These are phyloP conservation scores for Fusarium floridanum DNA, from an alignment of 2,329 filamentous ascomycete genomes.

Conservation along the genomic window DNA sequence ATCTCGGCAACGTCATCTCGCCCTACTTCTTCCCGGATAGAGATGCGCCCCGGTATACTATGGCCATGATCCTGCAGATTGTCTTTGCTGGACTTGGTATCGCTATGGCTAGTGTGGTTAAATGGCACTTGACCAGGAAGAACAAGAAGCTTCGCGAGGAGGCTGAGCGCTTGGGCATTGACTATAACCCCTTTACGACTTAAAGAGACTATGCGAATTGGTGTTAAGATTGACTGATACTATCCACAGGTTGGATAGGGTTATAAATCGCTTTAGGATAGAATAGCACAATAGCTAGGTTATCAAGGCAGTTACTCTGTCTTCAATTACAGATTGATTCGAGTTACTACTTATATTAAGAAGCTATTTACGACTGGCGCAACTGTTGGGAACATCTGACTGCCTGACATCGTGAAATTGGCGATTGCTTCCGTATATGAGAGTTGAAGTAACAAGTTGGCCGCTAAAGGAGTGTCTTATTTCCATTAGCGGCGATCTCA, in stretches of 20 bases:
- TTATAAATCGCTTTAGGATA: background rate
- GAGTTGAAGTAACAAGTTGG: too few relatives aligned
- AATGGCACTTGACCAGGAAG: conserved; percentile 34
- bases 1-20: conserved; percentile 55
- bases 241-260: background rate
- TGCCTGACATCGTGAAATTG: too few relatives aligned
- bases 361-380: too few relatives aligned
- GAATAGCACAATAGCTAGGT: background rate
- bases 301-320: background rate
- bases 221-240: background rate
- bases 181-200: conserved; percentile 35
- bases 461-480: too few relatives aligned
- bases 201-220: background rate
- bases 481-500: background rate
- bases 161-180: conserved; percentile 27
- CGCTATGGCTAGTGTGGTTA: conserved; percentile 8
- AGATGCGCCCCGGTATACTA: conserved; percentile 47
- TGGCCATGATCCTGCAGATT: conserved; percentile 45
- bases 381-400: too few relatives aligned
- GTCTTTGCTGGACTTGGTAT: conserved; percentile 33
- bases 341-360: background rate
- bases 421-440: too few relatives aligned
- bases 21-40: conserved; percentile 54
- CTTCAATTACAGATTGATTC: background rate
- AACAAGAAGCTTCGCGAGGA: conserved; percentile 34